These are phyloP conservation scores for Grigorovia jiainica DNA, from an alignment of 805 yeast species.

Conservation along the genomic window DNA sequence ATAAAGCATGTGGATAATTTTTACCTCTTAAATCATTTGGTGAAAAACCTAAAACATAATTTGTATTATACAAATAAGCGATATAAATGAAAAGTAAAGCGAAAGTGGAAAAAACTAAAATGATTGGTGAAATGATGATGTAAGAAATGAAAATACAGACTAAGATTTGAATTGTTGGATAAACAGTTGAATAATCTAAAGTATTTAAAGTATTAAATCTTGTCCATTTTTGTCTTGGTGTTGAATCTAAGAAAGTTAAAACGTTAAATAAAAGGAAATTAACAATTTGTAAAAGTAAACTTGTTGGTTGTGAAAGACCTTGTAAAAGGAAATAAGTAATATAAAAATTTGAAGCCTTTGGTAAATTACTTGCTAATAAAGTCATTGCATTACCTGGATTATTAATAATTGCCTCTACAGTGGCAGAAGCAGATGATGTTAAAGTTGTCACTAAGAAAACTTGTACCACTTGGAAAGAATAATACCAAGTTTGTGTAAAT, in stretches of 20 bases:
- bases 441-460: constrained; percentile 78
- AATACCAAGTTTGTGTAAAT: constrained; percentile 83
- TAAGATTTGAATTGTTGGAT: constrained; percentile 69
- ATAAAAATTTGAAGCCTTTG: constrained; percentile 86
- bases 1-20: constrained; percentile 60
- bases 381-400: constrained; percentile 66
- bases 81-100: constrained; percentile 48
- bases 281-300: constrained; percentile 65
- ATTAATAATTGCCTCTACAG: constrained; percentile 56
- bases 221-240: constrained; percentile 90
- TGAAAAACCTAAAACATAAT: constrained; percentile 53
- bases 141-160: constrained; percentile 66
- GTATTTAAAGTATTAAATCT: constrained; percentile 55
- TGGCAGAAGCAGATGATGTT: constrained; percentile 72
- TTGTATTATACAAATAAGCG: constrained; percentile 54
- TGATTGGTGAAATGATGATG: constrained; percentile 68
- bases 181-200: constrained; percentile 74
- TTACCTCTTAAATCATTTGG: constrained; percentile 56
- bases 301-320: constrained; percentile 74
- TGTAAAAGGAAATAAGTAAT: constrained; percentile 71
- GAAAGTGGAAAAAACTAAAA: constrained; percentile 56
- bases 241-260: constrained; percentile 67
- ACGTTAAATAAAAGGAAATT: constrained; percentile 61
- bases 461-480: constrained; percentile 84
- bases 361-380: constrained; percentile 65